Conservation (phyloP, 306 rosid genomes). For the Comarum palustre region DNA sequence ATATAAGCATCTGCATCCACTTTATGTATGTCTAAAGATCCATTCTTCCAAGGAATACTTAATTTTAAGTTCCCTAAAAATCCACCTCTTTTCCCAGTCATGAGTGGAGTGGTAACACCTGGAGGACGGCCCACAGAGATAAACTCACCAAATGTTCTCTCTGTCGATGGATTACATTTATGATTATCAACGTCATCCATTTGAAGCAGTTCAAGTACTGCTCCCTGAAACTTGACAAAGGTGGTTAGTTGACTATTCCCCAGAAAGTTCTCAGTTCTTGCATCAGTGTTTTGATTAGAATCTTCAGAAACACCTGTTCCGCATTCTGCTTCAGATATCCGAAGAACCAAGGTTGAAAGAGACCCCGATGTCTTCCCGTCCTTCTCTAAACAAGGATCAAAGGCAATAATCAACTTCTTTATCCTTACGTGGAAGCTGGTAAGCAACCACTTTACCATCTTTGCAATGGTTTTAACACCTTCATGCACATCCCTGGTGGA, state of each 20-base stretch:
- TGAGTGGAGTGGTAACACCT: constrained; percentile 48
- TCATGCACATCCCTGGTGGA: constrained; percentile 72
- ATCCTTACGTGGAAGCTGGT: constrained; percentile 79
- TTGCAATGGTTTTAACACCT: constrained; percentile 92
- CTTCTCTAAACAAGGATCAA: constrained; percentile 56
- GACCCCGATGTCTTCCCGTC: constrained; percentile 31
- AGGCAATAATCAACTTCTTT: constrained; percentile 63
- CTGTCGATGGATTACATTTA: constrained; percentile 29
- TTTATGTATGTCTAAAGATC: constrained; percentile 75
- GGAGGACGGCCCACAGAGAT: constrained; percentile 34
- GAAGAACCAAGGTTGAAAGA: constrained; percentile 56
- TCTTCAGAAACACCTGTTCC: constrained; percentile 83
- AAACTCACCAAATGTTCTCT: constrained; percentile 36
- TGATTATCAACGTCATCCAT: constrained; percentile 40
- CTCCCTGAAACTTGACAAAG: constrained; percentile 82
- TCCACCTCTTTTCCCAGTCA: constrained; percentile 73
- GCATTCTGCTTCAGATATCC: constrained; percentile 73
- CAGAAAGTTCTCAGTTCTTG: constrained; percentile 50
- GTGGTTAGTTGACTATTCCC: constrained; percentile 76
- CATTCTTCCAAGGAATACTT: constrained; percentile 91
- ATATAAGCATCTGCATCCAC: constrained; percentile 78
- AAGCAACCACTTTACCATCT: constrained; percentile 77
- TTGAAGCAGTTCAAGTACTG: constrained; percentile 63
- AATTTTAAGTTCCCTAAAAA: constrained; percentile 81
- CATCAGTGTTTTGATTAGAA: constrained; percentile 45